phyloP scores from a whole-genome alignment of 2,329 filamentous ascomycete species.

The Pseudocercospora vitis region DNA sequence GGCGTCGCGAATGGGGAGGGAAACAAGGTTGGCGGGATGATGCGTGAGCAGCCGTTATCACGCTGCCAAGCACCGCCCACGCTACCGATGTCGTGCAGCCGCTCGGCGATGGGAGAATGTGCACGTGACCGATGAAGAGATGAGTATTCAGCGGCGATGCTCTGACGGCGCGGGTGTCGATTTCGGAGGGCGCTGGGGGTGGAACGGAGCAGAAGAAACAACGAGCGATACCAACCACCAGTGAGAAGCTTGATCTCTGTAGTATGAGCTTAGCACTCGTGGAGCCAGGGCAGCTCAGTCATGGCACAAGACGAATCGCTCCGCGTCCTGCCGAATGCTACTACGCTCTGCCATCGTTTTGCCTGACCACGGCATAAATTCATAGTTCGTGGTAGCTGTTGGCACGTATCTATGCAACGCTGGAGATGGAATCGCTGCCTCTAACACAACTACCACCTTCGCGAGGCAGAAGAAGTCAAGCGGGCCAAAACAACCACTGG shows the following conservation, averaged over 20 bases:
- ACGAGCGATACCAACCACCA: neutral
- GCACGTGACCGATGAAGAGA: slow-evolving; percentile 2
- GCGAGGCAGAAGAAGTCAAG: no score
- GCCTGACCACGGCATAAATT: no score
- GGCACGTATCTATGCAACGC: no score
- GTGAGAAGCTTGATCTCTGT: neutral
- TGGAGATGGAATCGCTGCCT: neutral
- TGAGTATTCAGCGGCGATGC: neutral
- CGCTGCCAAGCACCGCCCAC: slow-evolving; percentile 2
- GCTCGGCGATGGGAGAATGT: neutral
- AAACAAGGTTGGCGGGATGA: slow-evolving; percentile 8
- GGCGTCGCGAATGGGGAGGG: neutral
- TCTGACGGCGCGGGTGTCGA: neutral
- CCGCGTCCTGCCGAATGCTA: neutral
- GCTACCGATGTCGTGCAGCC: neutral
- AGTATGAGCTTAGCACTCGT: neutral
- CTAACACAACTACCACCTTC: no score
- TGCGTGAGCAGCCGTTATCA: slow-evolving; percentile 5
- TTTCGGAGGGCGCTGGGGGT: neutral
- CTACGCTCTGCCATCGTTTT: neutral
- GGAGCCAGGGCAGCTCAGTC: neutral
- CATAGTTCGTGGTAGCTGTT: no score
- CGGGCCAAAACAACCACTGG: no score
- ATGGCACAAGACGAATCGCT: no score
- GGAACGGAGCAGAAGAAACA: neutral